Evolutionary conservation across 2,329 filamentous ascomycete genomes (phyloP), one percentile per base, ranked within the genome.

Genomic region (Aspergillus pseudoviridinutans): DNA sequence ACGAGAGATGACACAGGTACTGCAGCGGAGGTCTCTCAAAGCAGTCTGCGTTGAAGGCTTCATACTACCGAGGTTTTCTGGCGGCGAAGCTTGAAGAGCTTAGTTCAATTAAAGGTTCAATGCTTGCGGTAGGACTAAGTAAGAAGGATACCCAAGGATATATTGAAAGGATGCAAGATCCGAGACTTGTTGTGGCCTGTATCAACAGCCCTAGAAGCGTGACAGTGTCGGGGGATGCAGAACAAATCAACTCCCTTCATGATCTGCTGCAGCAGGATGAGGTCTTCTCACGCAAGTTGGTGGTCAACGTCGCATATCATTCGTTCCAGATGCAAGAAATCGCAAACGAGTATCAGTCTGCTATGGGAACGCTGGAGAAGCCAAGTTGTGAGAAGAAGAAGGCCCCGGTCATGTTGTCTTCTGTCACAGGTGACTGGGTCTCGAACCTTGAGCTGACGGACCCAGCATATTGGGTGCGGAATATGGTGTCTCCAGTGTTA

Each of bases 341-440:
- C 8, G 52, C 52, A 54, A 32, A 35, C 3, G 42, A 46, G 4
- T 54, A 54, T 22, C 25, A 24, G 12, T 20, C 14, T 10, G 25
- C 52, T 10, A 54, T 54, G 20, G 52, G 38, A 14, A 41, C 44
- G 9, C 20, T 46, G 14, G 41, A 49, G 3, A 0, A 83, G 83
- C 46, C 82, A 84, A 38, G 32, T 6, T 64, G 84, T 81, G 0
- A 73, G 77, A 46, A 80, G 83, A 62, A 83, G 83, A 80, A 17
- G 12, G 12, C 22, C 12, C 51, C 51, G 22, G 24, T 22, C n/a
- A 59, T 64, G 57, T n/a, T 61, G 25, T 66, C 59, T 14, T 60
- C 60, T 7, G 61, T 68, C 28, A 61, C 58, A 22, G 58, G 61
- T 20, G n/a, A 47, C 12, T 25, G 25, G 5, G 29, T 65, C 24